Base-by-base conservation (phyloP, 345 rosid species). In the Camelina neglecta region DNA sequence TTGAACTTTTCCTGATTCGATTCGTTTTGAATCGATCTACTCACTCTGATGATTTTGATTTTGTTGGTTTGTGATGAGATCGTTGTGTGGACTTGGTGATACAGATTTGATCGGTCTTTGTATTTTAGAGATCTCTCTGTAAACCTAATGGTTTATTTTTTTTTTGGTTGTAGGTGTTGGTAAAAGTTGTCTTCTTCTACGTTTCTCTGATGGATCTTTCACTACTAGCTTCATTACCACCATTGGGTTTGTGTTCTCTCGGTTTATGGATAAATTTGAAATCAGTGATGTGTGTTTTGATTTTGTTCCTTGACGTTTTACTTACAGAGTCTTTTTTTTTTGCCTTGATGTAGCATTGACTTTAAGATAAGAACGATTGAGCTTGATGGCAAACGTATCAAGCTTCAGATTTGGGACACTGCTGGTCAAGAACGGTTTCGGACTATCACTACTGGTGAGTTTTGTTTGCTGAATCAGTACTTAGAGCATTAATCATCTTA, bases 401-500 rank as follows among this genome's bases (percentile, higher is more conserved):
- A 93, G 84, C 82, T 91, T 57, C 98, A 91, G 83, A 93, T 93
- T 65, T 93, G 98, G 98, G 98, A 93, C 75, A 93, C 98, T 0
- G 98, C 98, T 74, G 98, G 98, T 77, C 98, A 93, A 78, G 97
- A 93, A 73, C 91, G 96, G 23, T 93, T 93, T 60, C 84, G 98
- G 71, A 93, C 96, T 13, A 93, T 93, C 78, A 93, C 97, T 50
- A 93, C 95, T 53, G 81, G 97, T 85, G 33, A 79, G 80, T 73
- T 35, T 35, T 65, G 59, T 44, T 60, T 60, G 38, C 8, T 67
- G 35, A 8, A 65, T 51, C 35, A 13, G 11, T 42, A 63, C 21
- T 29, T 29, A 11, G 18, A 26, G 36, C 18, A 31, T 31, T 62
- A 5, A 26, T 54, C 20, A 24, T 7, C 29, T 1, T 18, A 53